phyloP scores from a whole-genome alignment of 768 basidiomycete species.

The Calocybe cyanea region DNA sequence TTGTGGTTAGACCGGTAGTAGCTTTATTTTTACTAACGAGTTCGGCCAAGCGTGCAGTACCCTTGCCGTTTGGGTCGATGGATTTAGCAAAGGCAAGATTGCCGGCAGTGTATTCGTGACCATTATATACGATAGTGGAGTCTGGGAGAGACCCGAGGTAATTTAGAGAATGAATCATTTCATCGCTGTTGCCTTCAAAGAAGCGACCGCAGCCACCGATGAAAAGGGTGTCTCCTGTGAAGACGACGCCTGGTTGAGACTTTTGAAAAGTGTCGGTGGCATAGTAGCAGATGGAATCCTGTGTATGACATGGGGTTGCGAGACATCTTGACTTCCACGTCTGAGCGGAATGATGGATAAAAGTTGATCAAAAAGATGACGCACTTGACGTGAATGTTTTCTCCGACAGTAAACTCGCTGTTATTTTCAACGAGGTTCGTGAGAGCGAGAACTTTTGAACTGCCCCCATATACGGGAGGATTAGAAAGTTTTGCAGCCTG shows the following conservation, averaged over 20 bases:
- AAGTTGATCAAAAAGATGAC: background rate
- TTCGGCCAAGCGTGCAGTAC: conserved; percentile 52
- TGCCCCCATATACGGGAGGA: conserved; percentile 78
- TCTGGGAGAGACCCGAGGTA: conserved; percentile 75
- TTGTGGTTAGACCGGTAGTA: conserved; percentile 82
- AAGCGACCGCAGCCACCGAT: conserved; percentile 87
- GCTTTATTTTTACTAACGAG: conserved; percentile 55
- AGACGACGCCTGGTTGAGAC: conserved; percentile 68
- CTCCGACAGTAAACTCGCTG: conserved; percentile 73
- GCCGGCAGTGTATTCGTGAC: conserved; percentile 87
- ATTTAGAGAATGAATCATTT: conserved; percentile 77
- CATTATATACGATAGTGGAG: conserved; percentile 78
- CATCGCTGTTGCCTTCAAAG: conserved; percentile 78
- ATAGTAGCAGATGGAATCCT: conserved; percentile 93
- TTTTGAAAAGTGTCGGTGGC: conserved; percentile 49
- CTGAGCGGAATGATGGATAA: conserved; percentile 8
- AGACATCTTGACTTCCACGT: conserved; percentile 55
- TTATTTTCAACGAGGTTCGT: conserved; percentile 77
- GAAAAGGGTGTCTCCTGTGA: conserved; percentile 95
- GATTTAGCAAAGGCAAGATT: conserved; percentile 68
- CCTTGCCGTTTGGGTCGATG: conserved; percentile 58
- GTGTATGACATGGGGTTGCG: conserved; percentile 91
- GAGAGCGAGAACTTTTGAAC: conserved; percentile 59
- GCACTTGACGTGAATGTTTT: conserved; percentile 58
- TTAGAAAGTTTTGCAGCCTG: conserved; percentile 42